Percentiles rank a stretch among this genome's conserved stretches.
Evolutionary conservation across 306 rosid genomes (phyloP).

Genomic region (Trifolium pratense): DNA sequence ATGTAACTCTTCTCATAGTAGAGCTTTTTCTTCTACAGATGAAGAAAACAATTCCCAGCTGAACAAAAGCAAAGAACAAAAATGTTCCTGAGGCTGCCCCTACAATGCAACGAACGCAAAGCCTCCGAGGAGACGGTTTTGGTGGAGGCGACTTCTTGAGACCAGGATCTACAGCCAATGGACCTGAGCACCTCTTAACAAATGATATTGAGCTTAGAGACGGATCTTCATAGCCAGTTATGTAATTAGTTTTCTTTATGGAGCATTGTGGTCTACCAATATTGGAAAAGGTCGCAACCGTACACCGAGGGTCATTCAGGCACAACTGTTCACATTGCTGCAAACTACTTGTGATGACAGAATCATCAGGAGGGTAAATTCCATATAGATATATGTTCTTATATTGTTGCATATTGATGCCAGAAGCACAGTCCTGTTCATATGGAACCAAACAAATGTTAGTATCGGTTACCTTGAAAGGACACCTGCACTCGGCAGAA

Average conservation of each 20-base stretch:
- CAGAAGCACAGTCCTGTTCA: conserved; percentile 52
- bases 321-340: conserved; percentile 67
- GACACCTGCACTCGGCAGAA: conserved; percentile 64
- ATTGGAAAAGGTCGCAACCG: conserved; percentile 68
- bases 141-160: conserved; percentile 31
- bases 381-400: conserved; percentile 59
- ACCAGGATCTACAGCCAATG: conserved; percentile 68
- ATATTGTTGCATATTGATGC: conserved; percentile 48
- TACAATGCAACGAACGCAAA: conserved; percentile 61
- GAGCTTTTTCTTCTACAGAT: conserved; percentile 53
- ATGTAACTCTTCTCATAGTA: conserved; percentile 42
- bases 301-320: conserved; percentile 57
- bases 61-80: conserved; percentile 52
- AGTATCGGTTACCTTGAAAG: conserved; percentile 49
- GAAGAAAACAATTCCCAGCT: conserved; percentile 61
- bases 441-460: conserved; percentile 56
- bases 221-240: conserved; percentile 70
- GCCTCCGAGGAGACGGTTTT: conserved; percentile 38
- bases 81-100: conserved; percentile 70
- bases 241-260: conserved; percentile 56
- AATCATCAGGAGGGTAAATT: conserved; percentile 63
- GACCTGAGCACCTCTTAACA: conserved; percentile 70
- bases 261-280: conserved; percentile 72
- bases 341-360: conserved; percentile 51
- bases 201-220: conserved; percentile 67